Base-by-base conservation (phyloP, 371 early-diverging fungal genomes). In the Lichtheimia corymbifera region DNA sequence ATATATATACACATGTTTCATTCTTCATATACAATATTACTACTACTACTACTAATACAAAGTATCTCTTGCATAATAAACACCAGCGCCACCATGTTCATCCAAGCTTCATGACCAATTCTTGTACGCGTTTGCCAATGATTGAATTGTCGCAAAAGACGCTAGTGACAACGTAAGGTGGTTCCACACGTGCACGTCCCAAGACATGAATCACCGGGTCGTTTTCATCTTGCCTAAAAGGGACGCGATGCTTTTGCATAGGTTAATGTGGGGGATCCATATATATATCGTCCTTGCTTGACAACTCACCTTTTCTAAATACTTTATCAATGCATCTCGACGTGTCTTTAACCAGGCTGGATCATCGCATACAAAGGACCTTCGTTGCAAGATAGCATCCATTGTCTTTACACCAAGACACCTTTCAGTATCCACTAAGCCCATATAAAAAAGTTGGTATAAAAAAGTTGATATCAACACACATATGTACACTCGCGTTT, bases 121-220 rank as follows among this genome's bases (percentile, higher is more conserved):
- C 77, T 65, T 78, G 80, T 66, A 86, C 79, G 56, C 87, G 76
- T 50, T 80, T 70, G 13, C 74, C 74, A 49, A 86, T 72, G 24
- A 86, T 72, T 14, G 51, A 63, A 62, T 80, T 83, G 40, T 76
- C 74, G 62, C 84, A 76, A 24, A 68, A 60, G 22, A 86, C 76
- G 55, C 81, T 76, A 11, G 76, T 73, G 12, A 79, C 65, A 20
- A 76, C 65, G 62, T 83, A 86, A 14, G 87, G 87, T 24, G 84
- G 78, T 55, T 70, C 72, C 27, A 86, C 74, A 76, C 76, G 79
- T 62, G 83, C 84, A 54, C 77, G 71, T 50, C 75, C 76, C 74
- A 82, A 68, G 59, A 86, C 82, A 53, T 82, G 78, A 41, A 86
- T 73, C 55, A 73, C 68, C 57, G 74, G 61, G 62, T 82, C 80